phyloP scores from a whole-genome alignment of 352 stramenopile species.

The Phytophthora idaei region DNA sequence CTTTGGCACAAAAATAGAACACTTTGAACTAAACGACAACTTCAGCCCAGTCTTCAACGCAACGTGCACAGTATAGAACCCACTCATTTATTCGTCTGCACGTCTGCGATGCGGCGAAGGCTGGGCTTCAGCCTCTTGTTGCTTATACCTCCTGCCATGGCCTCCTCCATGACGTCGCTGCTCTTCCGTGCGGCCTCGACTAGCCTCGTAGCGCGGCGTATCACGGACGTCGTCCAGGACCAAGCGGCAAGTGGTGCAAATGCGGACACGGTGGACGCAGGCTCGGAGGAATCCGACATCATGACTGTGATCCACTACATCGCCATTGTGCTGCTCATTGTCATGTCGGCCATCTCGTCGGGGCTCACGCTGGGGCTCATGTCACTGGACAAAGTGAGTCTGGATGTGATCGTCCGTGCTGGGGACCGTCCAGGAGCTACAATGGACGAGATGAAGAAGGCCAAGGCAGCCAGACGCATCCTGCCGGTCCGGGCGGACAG shows the following conservation, averaged over 20 bases:
- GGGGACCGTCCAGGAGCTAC: conserved; percentile 82
- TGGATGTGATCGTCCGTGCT: conserved; percentile 95
- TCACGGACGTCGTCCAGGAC: conserved; percentile 13
- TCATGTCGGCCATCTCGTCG: conserved; percentile 93
- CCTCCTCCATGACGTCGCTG: conserved; percentile 23
- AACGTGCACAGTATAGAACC: conserved; percentile 7
- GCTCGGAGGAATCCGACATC: conserved; percentile 10
- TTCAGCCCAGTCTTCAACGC: conserved; percentile 19
- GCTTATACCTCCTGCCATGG: conserved; percentile 1
- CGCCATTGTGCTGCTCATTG: conserved; percentile 65
- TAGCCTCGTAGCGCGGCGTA: conserved; percentile 17
- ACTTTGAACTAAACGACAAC: conserved; percentile 3
- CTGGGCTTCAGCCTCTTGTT: conserved; percentile 8
- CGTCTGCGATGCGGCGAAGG: conserved; percentile 17
- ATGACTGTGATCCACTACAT: conserved; percentile 49
- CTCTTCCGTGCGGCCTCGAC: conserved; percentile 26
- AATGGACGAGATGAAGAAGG: conserved; percentile 61
- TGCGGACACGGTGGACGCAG: background rate
- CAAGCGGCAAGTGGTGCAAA: conserved; percentile 1
- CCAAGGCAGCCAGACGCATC: conserved; percentile 70
- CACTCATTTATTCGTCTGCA: conserved; percentile 6
- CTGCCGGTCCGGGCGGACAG: conserved; percentile 91
- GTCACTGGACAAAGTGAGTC: conserved; percentile 95
- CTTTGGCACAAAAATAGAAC: conserved; percentile 10
- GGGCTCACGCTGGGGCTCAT: conserved; percentile 97